A percentile compares a stretch with the other conserved stretches of the same genome.
phyloP scores from a whole-genome alignment of 1,284 basidiomycete genomes.

The Tylopilus orsonianus region DNA sequence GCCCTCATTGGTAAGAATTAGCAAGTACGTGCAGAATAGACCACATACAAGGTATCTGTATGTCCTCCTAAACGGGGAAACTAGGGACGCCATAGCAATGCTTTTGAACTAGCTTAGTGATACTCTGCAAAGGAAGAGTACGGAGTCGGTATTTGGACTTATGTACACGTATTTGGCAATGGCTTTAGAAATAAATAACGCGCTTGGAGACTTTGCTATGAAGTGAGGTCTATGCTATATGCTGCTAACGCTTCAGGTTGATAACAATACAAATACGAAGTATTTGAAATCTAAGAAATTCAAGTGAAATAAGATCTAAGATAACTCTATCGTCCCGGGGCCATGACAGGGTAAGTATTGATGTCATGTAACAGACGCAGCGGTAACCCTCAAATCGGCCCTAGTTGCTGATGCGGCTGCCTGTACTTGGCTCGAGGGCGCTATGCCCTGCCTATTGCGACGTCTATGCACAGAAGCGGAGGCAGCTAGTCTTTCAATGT shows the following conservation, averaged over 20 bases:
- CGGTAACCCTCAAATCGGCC: too few species aligned
- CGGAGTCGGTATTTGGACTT: slow-evolving; percentile 25
- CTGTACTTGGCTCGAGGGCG: not conserved
- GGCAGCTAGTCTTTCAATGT: slow-evolving; percentile 19
- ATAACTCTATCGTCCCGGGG: too few species aligned
- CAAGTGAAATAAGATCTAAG: slow-evolving; percentile 1
- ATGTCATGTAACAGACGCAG: not conserved
- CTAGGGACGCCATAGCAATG: slow-evolving; percentile 30
- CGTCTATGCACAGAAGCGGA: slow-evolving; percentile 10
- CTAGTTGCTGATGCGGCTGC: not conserved
- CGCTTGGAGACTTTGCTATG: not conserved
- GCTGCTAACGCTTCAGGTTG: not conserved
- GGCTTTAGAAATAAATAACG: slow-evolving; percentile 30
- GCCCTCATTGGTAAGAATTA: not conserved
- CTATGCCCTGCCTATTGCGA: not conserved
- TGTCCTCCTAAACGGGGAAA: slow-evolving; percentile 31
- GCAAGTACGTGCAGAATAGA: not conserved
- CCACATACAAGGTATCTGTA: slow-evolving; percentile 34
- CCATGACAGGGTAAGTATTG: too few species aligned
- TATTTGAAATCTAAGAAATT: slow-evolving; percentile 1
- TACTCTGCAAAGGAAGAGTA: slow-evolving; percentile 19
- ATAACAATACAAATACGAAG: slow-evolving; percentile 2
- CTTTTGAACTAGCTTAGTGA: not conserved
- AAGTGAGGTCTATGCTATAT: not conserved
- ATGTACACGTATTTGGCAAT: slow-evolving; percentile 27